Conservation (phyloP, 2,329 filamentous ascomycete species). For the Biscogniauxia marginata region DNA sequence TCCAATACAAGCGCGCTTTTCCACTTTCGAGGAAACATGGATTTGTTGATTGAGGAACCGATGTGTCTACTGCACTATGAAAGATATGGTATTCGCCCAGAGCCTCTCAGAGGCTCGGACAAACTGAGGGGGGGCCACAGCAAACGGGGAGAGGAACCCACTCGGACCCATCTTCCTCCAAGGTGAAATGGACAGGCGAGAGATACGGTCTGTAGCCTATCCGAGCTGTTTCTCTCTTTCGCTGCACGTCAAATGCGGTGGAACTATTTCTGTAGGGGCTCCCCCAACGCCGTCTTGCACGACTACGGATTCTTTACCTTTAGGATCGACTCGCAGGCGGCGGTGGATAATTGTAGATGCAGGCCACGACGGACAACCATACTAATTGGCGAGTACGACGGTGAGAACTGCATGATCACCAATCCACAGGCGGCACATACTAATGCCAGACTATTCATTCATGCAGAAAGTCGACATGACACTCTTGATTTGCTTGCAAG, state of each 20-base stretch:
- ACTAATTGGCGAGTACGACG: background rate
- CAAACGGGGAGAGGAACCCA: too few species aligned
- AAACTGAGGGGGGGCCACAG: too few species aligned
- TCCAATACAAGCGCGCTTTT: background rate
- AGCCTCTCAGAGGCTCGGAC: too few species aligned
- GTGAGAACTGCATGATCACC: too few species aligned
- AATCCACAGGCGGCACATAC: too few species aligned
- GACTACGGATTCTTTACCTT: background rate
- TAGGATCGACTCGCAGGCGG: background rate
- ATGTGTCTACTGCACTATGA: background rate
- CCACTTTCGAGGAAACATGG: background rate
- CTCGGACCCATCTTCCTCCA: constrained; percentile 25
- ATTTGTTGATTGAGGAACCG: background rate
- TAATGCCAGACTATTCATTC: background rate
- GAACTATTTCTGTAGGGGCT: background rate
- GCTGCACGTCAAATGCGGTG: background rate
- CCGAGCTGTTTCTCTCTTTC: too few species aligned
- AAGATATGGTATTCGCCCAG: too few species aligned
- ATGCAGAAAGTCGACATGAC: background rate
- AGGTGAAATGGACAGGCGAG: constrained; percentile 12
- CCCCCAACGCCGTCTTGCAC: background rate
- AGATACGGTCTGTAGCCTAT: background rate
- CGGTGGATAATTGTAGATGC: background rate
- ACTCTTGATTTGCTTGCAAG: background rate
- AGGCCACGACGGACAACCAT: background rate